A percentile compares a stretch with the other conserved stretches of the same genome.
These are phyloP conservation scores for Dendrobium chrysotoxum DNA, from an alignment of 106 monocot species.

Conservation along the genomic window DNA sequence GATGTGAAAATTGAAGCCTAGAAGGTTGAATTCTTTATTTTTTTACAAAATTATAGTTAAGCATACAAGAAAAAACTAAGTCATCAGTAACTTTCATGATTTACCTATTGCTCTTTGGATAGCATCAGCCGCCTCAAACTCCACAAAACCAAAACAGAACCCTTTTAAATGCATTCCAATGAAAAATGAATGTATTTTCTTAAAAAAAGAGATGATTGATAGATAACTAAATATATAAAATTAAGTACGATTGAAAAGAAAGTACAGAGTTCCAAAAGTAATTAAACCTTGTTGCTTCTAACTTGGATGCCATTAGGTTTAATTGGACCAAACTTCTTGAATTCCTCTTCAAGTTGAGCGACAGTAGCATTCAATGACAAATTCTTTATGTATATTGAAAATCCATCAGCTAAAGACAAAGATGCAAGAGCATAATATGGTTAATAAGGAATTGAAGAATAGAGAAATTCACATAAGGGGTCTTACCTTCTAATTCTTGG, in stretches of 20 bases:
- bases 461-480: not conserved
- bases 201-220: not conserved
- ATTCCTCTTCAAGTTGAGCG: conserved; percentile 52
- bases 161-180: conserved; percentile 60
- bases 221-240: not conserved
- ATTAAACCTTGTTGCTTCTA: conserved; percentile 53
- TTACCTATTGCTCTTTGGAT: conserved; percentile 65
- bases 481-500: conserved; percentile 47
- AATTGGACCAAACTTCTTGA: conserved; percentile 71
- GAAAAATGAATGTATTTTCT: too few relatives aligned
- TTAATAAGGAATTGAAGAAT: not conserved
- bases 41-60: too few relatives aligned
- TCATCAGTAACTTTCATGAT: too few relatives aligned
- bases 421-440: not conserved
- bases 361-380: conserved; percentile 50
- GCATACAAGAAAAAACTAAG: too few relatives aligned
- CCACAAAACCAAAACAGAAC: conserved; percentile 73
- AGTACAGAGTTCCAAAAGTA: not conserved
- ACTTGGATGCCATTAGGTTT: conserved; percentile 57
- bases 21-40: too few relatives aligned
- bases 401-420: conserved; percentile 40
- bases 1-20: too few relatives aligned
- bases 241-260: not conserved
- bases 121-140: conserved; percentile 56
- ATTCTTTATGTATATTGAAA: conserved; percentile 53